Evolutionary conservation across 2,329 filamentous ascomycete species (phyloP).

Genomic region (Xylaria sp.): DNA sequence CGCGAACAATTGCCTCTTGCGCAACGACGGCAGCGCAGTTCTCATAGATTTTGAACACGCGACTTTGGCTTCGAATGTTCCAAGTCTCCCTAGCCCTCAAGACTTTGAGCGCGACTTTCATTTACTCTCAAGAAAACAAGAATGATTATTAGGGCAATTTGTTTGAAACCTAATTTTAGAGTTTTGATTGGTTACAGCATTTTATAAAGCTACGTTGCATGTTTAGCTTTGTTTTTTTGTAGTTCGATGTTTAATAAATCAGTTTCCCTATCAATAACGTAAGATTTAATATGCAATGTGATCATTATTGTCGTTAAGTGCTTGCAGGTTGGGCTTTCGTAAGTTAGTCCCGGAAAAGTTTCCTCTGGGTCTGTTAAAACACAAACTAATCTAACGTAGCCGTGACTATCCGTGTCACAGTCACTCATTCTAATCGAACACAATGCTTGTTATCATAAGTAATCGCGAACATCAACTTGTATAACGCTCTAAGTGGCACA

Average conservation of each 20-base stretch:
- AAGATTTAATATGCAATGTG: not conserved
- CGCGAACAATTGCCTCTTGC: slow-evolving; percentile 17
- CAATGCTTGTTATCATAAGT: no score
- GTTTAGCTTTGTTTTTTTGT: not conserved
- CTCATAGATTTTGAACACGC: slow-evolving; percentile 15
- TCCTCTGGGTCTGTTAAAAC: no score
- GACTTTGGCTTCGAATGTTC: not conserved
- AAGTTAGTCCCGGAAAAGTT: no score
- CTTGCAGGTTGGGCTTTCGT: no score
- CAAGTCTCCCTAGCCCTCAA: not conserved
- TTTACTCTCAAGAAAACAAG: not conserved
- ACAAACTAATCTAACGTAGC: not conserved
- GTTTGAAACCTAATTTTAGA: not conserved
- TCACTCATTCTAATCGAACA: not conserved
- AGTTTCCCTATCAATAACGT: not conserved
- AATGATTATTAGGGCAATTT: not conserved
- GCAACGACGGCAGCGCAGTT: slow-evolving; percentile 1
- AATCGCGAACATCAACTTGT: no score
- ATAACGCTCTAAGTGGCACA: no score
- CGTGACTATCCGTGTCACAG: not conserved
- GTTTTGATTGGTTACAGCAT: not conserved
- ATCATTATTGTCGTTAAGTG: not conserved
- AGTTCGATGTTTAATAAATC: not conserved
- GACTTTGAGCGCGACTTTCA: not conserved
- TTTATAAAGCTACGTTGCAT: not conserved